Percentiles rank a stretch among this genome's conserved stretches.
Evolutionary conservation across 805 yeast species (phyloP).

Genomic region (Saccharomyces paradoxus): DNA sequence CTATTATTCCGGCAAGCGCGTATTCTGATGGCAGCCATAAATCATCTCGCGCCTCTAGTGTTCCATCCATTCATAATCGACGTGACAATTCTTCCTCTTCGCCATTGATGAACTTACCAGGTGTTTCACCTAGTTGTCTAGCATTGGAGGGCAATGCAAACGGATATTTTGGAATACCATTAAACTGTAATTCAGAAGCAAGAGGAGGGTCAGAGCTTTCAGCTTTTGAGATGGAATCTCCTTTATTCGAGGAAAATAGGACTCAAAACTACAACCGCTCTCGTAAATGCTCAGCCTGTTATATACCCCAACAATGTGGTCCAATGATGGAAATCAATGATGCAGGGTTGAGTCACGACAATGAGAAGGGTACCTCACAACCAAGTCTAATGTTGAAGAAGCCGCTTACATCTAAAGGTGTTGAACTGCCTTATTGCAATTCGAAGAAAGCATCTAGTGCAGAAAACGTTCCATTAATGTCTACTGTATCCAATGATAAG

Average conservation of each 20-base stretch:
- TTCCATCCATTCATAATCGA: background rate
- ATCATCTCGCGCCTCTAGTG: background rate
- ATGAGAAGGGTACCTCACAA: background rate
- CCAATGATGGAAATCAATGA: background rate
- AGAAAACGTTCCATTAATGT: slow-evolving; percentile 6
- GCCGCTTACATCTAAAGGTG: background rate
- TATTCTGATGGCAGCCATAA: slow-evolving; percentile 12
- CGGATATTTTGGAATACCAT: background rate
- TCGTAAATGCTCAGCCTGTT: background rate
- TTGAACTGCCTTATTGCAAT: slow-evolving; percentile 4
- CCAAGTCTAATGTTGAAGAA: background rate
- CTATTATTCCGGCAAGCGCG: slow-evolving; percentile 7
- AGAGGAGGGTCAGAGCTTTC: background rate
- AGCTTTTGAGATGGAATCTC: background rate
- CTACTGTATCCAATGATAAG: slow-evolving; percentile 4
- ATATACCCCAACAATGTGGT: background rate
- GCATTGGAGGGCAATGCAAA: background rate
- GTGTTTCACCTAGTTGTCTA: background rate
- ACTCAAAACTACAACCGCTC: background rate
- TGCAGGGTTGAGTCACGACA: background rate
- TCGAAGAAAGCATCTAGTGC: slow-evolving; percentile 8
- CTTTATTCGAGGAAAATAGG: background rate
- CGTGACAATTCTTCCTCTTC: background rate
- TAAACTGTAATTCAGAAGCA: background rate
- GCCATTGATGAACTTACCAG: background rate